Evolutionary conservation across 345 rosid species (phyloP), one percentile per base, ranked within the genome.

Genomic region (Lepidium africanum): DNA sequence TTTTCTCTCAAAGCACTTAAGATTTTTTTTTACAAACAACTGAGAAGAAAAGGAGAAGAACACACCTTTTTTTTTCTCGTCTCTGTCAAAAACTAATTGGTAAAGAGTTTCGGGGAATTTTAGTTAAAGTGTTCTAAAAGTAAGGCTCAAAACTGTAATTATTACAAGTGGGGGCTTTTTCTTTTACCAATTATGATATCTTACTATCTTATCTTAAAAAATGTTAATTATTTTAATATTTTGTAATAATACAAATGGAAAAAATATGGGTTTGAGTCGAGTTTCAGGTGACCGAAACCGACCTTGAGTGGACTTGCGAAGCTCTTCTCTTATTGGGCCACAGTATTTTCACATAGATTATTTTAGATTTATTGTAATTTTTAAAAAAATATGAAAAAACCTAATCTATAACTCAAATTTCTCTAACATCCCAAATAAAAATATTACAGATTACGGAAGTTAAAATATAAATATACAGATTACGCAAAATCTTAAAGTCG

Each of bases 11-110:
- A 49, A 47, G 65, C 39, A 46, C 62, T 51, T 9, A 2, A 39
- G 52, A 19, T 16, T 49, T 41, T 41, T 54, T 32, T 55, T 27
- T 33, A 40, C 67, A 73, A 66, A 55, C 46, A 60, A 59, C 72
- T 50, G 48, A 43, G 43, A 54, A 65, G 66, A 14, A 73, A 57
- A 58, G 36, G 42, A 23, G 71, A 40, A 47, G 66, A 50, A 66
- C 62, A 65, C 67, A 13, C 66, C 10, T 40, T 21, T 17, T 49
- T 40, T 10, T 23, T 56, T 49, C 8, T 27, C 10, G 57, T 73
- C 40, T n/a, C 11, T 59, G 62, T 59, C 63, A 36, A 40, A 40
- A 47, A 49, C 33, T 73, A 7, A 56, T 47, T 47, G 25, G 14
- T 35, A 49, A 5, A 59, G 19, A 74, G 73, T 74, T 53, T 67